A percentile compares a stretch with the other conserved stretches of the same genome.
Conservation (phyloP, 1,284 basidiomycete species). For the Tilletia caries region DNA sequence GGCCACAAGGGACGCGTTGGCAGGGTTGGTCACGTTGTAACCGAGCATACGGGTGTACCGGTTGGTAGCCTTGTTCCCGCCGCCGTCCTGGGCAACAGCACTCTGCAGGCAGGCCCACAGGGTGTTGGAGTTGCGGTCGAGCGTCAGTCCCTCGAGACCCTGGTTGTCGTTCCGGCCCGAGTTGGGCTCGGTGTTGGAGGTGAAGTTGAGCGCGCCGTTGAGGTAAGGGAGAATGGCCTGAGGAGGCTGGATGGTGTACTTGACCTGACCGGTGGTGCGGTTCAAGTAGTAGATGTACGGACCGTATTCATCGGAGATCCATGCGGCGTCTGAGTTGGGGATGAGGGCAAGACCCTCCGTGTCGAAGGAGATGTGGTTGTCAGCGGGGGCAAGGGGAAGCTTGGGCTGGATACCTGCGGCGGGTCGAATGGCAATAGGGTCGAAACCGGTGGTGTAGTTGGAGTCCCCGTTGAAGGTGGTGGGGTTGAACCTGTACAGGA, state of each 20-base stretch:
- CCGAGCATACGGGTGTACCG: slow-evolving; percentile 63
- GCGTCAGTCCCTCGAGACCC: slow-evolving; percentile 67
- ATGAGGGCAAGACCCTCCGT: slow-evolving; percentile 65
- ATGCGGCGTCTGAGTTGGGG: slow-evolving; percentile 59
- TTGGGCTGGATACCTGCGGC: slow-evolving; percentile 24
- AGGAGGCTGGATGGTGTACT: slow-evolving; percentile 65
- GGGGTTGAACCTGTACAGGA: slow-evolving; percentile 53
- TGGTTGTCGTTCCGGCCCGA: slow-evolving; percentile 57
- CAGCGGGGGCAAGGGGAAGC: slow-evolving; percentile 42
- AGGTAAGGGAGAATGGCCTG: slow-evolving; percentile 60
- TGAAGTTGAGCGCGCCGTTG: slow-evolving; percentile 63
- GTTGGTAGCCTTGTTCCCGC: slow-evolving; percentile 35
- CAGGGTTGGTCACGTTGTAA: slow-evolving; percentile 55
- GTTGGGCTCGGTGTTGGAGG: slow-evolving; percentile 59
- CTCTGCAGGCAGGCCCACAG: slow-evolving; percentile 66
- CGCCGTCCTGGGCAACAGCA: slow-evolving; percentile 65
- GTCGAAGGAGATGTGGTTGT: slow-evolving; percentile 63
- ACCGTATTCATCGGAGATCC: slow-evolving; percentile 68
- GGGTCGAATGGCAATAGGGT: slow-evolving; percentile 53
- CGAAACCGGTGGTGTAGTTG: slow-evolving; percentile 64
- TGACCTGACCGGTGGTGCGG: slow-evolving; percentile 57
- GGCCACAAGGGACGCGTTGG: neutral
- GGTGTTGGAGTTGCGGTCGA: slow-evolving; percentile 59
- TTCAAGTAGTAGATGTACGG: slow-evolving; percentile 66
- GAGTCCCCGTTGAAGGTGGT: slow-evolving; percentile 2